Conservation (phyloP, 257 asterid species). For the Gentiana macrophylla region DNA sequence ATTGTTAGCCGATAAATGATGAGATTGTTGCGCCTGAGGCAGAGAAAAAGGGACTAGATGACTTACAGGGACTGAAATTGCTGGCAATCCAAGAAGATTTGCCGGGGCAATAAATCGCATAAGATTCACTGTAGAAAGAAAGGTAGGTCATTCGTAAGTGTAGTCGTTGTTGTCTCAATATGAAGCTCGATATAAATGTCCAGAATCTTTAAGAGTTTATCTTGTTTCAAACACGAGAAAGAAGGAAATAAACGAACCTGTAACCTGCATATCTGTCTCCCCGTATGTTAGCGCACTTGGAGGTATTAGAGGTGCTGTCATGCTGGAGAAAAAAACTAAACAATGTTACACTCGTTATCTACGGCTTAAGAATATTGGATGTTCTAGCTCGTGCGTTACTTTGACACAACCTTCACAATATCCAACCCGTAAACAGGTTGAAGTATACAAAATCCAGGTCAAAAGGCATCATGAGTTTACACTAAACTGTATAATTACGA, state of each 20-base stretch:
- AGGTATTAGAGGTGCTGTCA: constrained; percentile 96
- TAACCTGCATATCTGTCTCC: constrained; percentile 67
- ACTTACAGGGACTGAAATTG: constrained; percentile 89
- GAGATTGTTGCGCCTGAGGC: background rate
- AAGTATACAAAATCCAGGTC: too few relatives aligned
- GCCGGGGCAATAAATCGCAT: constrained; percentile 73
- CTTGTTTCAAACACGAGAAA: background rate
- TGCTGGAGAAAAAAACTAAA: constrained; percentile 24
- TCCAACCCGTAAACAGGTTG: too few relatives aligned
- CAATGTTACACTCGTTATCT: too few relatives aligned
- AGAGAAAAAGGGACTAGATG: constrained; percentile 3
- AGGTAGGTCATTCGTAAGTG: constrained; percentile 1
- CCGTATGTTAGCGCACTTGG: constrained; percentile 68
- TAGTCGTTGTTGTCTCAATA: too few relatives aligned
- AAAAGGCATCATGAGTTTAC: too few relatives aligned
- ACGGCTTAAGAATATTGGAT: too few relatives aligned
- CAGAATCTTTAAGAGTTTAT: too few relatives aligned
- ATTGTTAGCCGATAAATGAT: too few relatives aligned
- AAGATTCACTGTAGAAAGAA: constrained; percentile 49
- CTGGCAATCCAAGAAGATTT: constrained; percentile 93
- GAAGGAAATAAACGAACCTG: constrained; percentile 23
- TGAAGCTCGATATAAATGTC: too few relatives aligned
- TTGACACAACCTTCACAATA: too few relatives aligned
- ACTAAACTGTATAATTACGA: too few relatives aligned
- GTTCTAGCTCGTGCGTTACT: too few relatives aligned